These are phyloP conservation scores for Neckera pumila DNA, from an alignment of 225 moss, liverwort and hornwort species.

Conservation along the genomic window DNA sequence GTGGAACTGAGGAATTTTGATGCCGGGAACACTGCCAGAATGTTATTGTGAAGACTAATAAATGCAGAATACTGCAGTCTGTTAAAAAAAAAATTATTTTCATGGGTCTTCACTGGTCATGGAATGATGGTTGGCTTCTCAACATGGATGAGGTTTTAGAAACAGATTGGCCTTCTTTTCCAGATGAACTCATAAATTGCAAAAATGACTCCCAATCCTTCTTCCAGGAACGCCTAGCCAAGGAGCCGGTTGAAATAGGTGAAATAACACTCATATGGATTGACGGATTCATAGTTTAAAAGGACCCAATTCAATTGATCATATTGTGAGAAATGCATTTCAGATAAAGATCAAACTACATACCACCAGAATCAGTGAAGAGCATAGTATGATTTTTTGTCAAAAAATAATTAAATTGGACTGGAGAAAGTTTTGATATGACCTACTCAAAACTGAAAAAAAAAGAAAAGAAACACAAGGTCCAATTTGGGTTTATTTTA, in stretches of 20 bases:
- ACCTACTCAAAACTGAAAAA: background rate
- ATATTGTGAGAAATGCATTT: background rate
- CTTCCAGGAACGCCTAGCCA: constrained; percentile 9
- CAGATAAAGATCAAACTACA: background rate
- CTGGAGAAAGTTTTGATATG: background rate
- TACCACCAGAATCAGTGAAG: background rate
- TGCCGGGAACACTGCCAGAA: background rate
- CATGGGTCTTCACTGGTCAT: constrained; percentile 20
- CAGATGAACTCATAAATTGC: constrained; percentile 2
- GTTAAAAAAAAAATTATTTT: no score
- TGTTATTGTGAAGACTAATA: background rate
- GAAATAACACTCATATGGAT: background rate
- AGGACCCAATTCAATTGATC: background rate
- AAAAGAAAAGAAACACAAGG: background rate
- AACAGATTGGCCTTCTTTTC: constrained; percentile 21
- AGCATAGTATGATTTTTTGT: background rate
- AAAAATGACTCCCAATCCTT: constrained; percentile 14
- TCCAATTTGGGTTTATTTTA: background rate
- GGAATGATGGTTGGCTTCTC: constrained; percentile 8
- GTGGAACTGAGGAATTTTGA: background rate
- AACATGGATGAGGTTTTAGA: constrained; percentile 6
- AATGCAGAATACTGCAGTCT: background rate
- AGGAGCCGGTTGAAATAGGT: constrained; percentile 20
- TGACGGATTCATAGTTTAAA: background rate
- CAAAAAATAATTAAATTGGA: no score